These are phyloP conservation scores for Tuber indicum DNA, from an alignment of 495 filamentous ascomycete genomes.

Conservation along the genomic window DNA sequence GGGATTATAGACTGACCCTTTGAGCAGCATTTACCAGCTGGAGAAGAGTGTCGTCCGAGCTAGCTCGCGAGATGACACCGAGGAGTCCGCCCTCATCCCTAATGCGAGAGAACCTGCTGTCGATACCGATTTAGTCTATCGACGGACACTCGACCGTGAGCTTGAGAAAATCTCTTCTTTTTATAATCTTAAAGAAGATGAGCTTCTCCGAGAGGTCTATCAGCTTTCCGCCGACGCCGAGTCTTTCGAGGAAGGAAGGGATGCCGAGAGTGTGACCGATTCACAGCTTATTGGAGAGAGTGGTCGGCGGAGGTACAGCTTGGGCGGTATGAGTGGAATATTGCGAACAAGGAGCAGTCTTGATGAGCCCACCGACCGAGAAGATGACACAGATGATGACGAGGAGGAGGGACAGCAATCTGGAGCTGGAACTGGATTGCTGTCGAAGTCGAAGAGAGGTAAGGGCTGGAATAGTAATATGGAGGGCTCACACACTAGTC, in stretches of 20 bases:
- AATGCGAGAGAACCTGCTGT: slow-evolving; percentile 40
- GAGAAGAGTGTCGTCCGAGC: slow-evolving; percentile 67
- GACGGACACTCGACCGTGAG: slow-evolving; percentile 74
- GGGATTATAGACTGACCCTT: slow-evolving; percentile 15
- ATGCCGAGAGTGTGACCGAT: slow-evolving; percentile 46
- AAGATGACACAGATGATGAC: slow-evolving; percentile 48
- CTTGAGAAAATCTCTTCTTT: slow-evolving; percentile 90
- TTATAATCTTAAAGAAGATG: slow-evolving; percentile 76
- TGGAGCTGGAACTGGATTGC: slow-evolving; percentile 15
- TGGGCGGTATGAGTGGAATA: slow-evolving; percentile 19
- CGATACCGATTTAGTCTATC: slow-evolving; percentile 73
- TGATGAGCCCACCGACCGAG: slow-evolving; percentile 60
- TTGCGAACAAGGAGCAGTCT: slow-evolving; percentile 21
- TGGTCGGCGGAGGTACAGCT: slow-evolving; percentile 25
- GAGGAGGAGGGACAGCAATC: slow-evolving; percentile 45
- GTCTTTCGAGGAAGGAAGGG: slow-evolving; percentile 59
- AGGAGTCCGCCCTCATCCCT: slow-evolving; percentile 71
- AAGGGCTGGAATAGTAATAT: slow-evolving; percentile 25
- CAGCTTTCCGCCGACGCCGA: slow-evolving; percentile 68
- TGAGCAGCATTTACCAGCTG: slow-evolving; percentile 78
- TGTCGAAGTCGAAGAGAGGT: slow-evolving; percentile 28
- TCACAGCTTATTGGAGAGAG: slow-evolving; percentile 24
- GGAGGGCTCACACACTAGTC: slow-evolving; percentile 30
- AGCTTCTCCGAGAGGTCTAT: slow-evolving; percentile 75
- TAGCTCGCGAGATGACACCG: slow-evolving; percentile 55